Base-by-base conservation (phyloP, 106 monocot species). In the Dioscorea dumetorum region DNA sequence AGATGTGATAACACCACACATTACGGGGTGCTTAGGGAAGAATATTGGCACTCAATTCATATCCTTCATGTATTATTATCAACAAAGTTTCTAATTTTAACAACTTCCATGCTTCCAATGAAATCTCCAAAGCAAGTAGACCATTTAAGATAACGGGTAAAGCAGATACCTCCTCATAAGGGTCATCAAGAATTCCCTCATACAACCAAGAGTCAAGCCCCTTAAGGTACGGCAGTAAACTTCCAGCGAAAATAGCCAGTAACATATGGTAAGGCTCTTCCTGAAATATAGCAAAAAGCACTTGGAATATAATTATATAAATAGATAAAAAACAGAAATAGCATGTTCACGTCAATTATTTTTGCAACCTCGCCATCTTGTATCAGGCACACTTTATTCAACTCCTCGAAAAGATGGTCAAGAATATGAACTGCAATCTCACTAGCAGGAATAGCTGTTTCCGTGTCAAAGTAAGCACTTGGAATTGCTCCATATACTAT, bases 181-280 rank as follows among this genome's bases (percentile, higher is more conserved):
- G 91, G 76, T 97, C 95, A 76, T 97, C 91, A 84, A 97, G 91
- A 80, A 67, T 82, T 59, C 88, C 95, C 56, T 97, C 86, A 70
- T 82, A 91, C n/a, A 97, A 68, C 95, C 95, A 97, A 33, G 84
- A 82, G 72, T 97, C 84, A 60, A 97, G 88, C 61, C 78, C 83
- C 57, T 87, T 84, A 11, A 97, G 77, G 73, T 97, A 97, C 24
- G 91, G 95, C 58, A 91, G 77, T 61, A 91, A 63, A 70, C 74
- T 84, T 73, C 78, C 91, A 12, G 69, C 56, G 62, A 97, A 88
- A 49, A 97, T 69, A 24, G 70, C 65, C 59, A 91, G 50, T 17
- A 88, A 67, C 95, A 97, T 97, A 84, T 97, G 88, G 65, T 88
- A 91, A 48, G 81, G 64, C 22, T 82, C 82, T 54, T 91, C 95